phyloP scores from a whole-genome alignment of 768 basidiomycete species.

The Neoboletus brunneissimus region DNA sequence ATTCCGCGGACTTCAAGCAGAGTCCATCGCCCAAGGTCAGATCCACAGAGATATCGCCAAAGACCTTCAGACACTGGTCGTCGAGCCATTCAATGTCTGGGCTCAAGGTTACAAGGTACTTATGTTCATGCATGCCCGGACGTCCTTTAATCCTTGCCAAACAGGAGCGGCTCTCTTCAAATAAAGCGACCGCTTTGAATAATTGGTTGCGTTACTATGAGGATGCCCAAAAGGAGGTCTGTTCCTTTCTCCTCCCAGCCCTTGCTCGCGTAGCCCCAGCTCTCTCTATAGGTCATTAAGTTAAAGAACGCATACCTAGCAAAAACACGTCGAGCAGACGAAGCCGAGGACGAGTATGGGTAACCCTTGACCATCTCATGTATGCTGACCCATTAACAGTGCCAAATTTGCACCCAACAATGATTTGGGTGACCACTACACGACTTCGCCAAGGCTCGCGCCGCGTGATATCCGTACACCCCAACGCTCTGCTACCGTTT shows the following conservation, averaged over 20 bases:
- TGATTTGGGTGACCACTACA: constrained; percentile 67
- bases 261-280: neutral
- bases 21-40: constrained; percentile 69
- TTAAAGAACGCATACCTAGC: constrained; percentile 73
- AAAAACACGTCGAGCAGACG: constrained; percentile 83
- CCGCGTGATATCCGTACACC: constrained; percentile 56
- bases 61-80: constrained; percentile 73
- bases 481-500: constrained; percentile 71
- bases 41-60: constrained; percentile 68
- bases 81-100: constrained; percentile 81
- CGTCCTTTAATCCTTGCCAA: constrained; percentile 13
- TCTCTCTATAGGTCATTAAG: constrained; percentile 44
- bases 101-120: constrained; percentile 66
- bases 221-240: constrained; percentile 60
- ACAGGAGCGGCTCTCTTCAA: constrained; percentile 62
- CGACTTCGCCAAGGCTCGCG: constrained; percentile 67
- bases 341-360: constrained; percentile 90
- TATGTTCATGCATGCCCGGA: constrained; percentile 2
- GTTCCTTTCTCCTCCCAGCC: constrained; percentile 5
- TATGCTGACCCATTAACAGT: constrained; percentile 40
- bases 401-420: constrained; percentile 82
- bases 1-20: constrained; percentile 76
- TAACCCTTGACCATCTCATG: neutral
- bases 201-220: constrained; percentile 72
- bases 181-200: constrained; percentile 56